phyloP scores from a whole-genome alignment of 1,284 basidiomycete genomes.

The Papiliotrema laurentii region DNA sequence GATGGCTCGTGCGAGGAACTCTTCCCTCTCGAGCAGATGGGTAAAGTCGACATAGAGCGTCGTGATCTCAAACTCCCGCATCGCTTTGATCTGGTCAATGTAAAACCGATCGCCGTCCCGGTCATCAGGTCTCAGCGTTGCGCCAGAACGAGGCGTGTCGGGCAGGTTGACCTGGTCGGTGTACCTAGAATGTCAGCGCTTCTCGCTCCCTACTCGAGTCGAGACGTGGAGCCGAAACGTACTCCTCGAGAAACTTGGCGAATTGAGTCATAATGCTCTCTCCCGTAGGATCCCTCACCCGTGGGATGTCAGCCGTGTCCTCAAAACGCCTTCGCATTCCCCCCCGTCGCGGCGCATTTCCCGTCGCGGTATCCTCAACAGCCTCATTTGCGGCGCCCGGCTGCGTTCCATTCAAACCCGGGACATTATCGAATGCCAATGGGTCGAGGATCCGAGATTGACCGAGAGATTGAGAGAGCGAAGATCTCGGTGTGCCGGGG shows the following conservation, averaged over 20 bases:
- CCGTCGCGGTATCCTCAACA: conserved; percentile 3
- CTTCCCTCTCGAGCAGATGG: conserved; percentile 84
- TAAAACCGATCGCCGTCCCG: conserved; percentile 59
- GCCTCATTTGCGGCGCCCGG: conserved; percentile 8
- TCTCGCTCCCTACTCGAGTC: not conserved
- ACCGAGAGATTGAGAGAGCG: conserved; percentile 26
- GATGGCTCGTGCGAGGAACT: conserved; percentile 87
- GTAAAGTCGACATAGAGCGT: conserved; percentile 95
- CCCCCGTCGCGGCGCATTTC: conserved; percentile 9
- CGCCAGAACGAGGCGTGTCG: conserved; percentile 67
- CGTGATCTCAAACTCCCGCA: conserved; percentile 87
- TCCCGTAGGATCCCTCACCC: conserved; percentile 86
- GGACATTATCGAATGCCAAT: conserved; percentile 38
- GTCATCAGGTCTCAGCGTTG: conserved; percentile 42
- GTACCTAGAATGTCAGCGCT: conserved; percentile 55
- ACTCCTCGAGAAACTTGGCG: conserved; percentile 85
- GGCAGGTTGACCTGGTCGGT: conserved; percentile 72
- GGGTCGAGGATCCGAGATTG: conserved; percentile 34
- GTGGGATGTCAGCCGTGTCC: conserved; percentile 62
- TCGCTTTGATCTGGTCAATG: conserved; percentile 83
- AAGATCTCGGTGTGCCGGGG: conserved; percentile 23
- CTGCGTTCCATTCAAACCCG: conserved; percentile 34
- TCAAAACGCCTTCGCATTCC: conserved; percentile 14
- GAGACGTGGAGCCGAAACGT: conserved; percentile 38
- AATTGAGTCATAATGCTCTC: conserved; percentile 89